Conservation (phyloP, 192 early-diverging fungal genomes). For the Diversispora eburnea region DNA sequence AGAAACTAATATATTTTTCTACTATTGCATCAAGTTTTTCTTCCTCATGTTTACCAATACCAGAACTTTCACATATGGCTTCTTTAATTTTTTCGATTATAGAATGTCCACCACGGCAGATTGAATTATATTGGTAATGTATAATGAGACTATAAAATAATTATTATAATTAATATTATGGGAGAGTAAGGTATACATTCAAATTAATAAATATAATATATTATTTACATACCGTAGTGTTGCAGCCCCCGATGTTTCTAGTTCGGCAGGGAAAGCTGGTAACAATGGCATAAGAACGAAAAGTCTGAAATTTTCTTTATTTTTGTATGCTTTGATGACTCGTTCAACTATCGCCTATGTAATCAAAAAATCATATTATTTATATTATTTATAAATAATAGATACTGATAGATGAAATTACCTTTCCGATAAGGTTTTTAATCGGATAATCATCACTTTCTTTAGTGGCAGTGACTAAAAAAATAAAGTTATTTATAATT, state of each 20-base stretch:
- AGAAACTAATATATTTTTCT: slow-evolving; percentile 72
- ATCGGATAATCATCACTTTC: slow-evolving; percentile 47
- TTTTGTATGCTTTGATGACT: slow-evolving; percentile 65
- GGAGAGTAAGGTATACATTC: neutral
- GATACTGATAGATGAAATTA: neutral
- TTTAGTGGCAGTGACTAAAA: slow-evolving; percentile 47
- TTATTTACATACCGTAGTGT: slow-evolving; percentile 52
- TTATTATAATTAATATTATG: neutral
- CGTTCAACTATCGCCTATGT: slow-evolving; percentile 65
- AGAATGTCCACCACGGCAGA: slow-evolving; percentile 73
- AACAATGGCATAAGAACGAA: slow-evolving; percentile 84
- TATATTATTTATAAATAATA: neutral
- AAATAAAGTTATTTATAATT: neutral
- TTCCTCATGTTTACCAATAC: too few relatives aligned
- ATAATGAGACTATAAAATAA: slow-evolving; percentile 54
- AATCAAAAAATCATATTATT: neutral
- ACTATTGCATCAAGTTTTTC: too few relatives aligned
- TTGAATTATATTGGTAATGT: slow-evolving; percentile 80
- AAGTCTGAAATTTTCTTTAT: slow-evolving; percentile 69
- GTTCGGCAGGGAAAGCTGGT: slow-evolving; percentile 85
- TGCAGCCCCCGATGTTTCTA: slow-evolving; percentile 69
- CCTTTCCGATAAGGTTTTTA: slow-evolving; percentile 77
- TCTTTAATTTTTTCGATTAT: slow-evolving; percentile 56
- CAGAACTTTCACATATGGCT: slow-evolving; percentile 50
- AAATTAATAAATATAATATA: neutral